Evolutionary conservation across 495 filamentous ascomycete species (phyloP).

Genomic region (Penicillium dipodomyicola): DNA sequence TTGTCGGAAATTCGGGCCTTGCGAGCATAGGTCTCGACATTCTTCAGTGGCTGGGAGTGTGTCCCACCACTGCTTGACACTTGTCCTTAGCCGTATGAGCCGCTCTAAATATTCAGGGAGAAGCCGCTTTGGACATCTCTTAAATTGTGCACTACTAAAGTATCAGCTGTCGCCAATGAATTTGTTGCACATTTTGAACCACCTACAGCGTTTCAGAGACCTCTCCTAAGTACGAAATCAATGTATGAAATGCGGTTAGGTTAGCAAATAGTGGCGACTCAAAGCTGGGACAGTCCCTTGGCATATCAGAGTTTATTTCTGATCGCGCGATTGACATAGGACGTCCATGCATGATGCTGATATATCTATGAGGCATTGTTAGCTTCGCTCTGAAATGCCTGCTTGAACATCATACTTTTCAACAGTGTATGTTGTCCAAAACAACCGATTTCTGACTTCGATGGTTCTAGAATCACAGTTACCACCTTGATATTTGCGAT

Average conservation of each 20-base stretch:
- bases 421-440: constrained; percentile 48
- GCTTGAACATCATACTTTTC: constrained; percentile 33
- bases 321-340: constrained; percentile 38
- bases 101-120: constrained; percentile 39
- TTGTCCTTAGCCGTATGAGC: constrained; percentile 34
- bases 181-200: not conserved
- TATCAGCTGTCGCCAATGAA: not conserved
- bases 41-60: constrained; percentile 35
- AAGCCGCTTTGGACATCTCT: constrained; percentile 35
- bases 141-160: constrained; percentile 27
- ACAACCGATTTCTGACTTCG: constrained; percentile 46
- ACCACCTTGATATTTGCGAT: constrained; percentile 42
- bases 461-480: constrained; percentile 35
- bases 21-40: constrained; percentile 33
- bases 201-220: constrained; percentile 44
- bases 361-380: constrained; percentile 22
- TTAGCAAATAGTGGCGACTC: constrained; percentile 40
- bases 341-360: constrained; percentile 45
- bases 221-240: constrained; percentile 41
- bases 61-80: constrained; percentile 45
- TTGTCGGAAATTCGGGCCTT: constrained; percentile 37
- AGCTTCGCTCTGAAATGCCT: not conserved
- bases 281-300: constrained; percentile 33
- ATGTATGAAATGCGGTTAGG: constrained; percentile 39
- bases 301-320: constrained; percentile 46